Evolutionary conservation across 1,139 yeast species (phyloP).

Genomic region (Debaryomyces robertsiae): DNA sequence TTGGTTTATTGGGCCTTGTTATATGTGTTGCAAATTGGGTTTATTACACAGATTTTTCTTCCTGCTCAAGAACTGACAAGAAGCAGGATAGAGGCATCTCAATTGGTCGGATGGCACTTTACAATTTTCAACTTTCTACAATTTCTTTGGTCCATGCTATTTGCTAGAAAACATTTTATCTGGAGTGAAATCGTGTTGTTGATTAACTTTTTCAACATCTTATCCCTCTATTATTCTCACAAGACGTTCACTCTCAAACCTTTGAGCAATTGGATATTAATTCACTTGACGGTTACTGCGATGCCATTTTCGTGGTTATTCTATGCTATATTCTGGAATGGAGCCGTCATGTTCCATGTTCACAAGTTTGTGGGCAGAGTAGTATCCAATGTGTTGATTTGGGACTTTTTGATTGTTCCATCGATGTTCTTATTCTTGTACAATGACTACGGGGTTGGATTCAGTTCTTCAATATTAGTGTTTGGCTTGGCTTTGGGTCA

Average conservation of each 20-base stretch:
- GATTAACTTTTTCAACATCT: constrained; percentile 58
- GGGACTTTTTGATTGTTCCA: constrained; percentile 77
- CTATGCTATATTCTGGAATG: constrained; percentile 79
- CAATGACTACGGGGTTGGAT: constrained; percentile 73
- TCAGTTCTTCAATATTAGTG: constrained; percentile 56
- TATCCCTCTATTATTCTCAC: constrained; percentile 58
- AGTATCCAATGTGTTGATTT: constrained; percentile 69
- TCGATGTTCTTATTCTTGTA: constrained; percentile 55
- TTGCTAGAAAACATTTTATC: constrained; percentile 57
- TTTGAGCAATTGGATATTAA: constrained; percentile 51
- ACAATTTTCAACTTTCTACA: constrained; percentile 59
- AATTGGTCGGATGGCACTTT: constrained; percentile 60
- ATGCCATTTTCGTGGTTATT: constrained; percentile 75
- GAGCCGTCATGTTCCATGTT: constrained; percentile 65
- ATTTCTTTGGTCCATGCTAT: constrained; percentile 63
- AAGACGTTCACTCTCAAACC: constrained; percentile 61
- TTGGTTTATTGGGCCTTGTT: constrained; percentile 61
- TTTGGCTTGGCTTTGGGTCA: constrained; percentile 74
- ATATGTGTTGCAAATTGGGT: constrained; percentile 55
- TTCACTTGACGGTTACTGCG: constrained; percentile 68
- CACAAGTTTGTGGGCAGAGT: constrained; percentile 65
- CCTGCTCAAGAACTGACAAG: constrained; percentile 32
- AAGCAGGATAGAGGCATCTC: constrained; percentile 27
- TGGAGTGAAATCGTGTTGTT: constrained; percentile 58
- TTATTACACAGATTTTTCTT: constrained; percentile 53